Base-by-base conservation (phyloP, 2,329 filamentous ascomycete species). In the Chrysosphaeria jannelii region DNA sequence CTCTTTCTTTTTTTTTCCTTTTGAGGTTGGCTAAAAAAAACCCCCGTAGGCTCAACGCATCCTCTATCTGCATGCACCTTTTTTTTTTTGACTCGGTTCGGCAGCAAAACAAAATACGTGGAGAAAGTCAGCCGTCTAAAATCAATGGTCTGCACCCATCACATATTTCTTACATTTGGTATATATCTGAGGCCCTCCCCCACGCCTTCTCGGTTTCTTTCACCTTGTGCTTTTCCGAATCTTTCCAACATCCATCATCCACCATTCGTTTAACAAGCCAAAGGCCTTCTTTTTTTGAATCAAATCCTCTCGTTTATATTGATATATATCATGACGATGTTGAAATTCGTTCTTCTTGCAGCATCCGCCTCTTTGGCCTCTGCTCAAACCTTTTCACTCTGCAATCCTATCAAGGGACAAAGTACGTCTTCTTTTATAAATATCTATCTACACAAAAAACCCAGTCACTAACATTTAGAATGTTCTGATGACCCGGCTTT, bases 401-500 rank as follows among this genome's bases (percentile, higher is more conserved):
- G 57, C 41, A 48, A 62, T 39, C 57, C 57, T 23, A 42, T 47
- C 25, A 42, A 58, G 45, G 47, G 50, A 41, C 44, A 39, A 22
- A 32, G 35, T 38, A 31, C 16, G 36, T 35, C 10, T 10, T 5
- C 4, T 3, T n/a, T n/a, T n/a, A n/a, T n/a, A n/a, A n/a, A n/a
- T n/a, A n/a, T n/a, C n/a, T n/a, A n/a, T n/a, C n/a, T n/a, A n/a
- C n/a, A n/a, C n/a, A n/a, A n/a, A n/a, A n/a, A n/a, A n/a, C n/a
- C n/a, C n/a, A n/a, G n/a, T n/a, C n/a, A n/a, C n/a, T n/a, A n/a
- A n/a, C n/a, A n/a, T n/a, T n/a, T 19, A 59, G 56, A 38, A 16
- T 93, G 81, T 47, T 60, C 71, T 23, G 43, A 68, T 27, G 57
- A 89, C 40, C 56, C 70, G 30, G 81, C 79, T 8, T 53, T 91